Evolutionary conservation across 495 filamentous ascomycete genomes (phyloP), one percentile per base, ranked within the genome.

Genomic region (Penicillium roqueforti): DNA sequence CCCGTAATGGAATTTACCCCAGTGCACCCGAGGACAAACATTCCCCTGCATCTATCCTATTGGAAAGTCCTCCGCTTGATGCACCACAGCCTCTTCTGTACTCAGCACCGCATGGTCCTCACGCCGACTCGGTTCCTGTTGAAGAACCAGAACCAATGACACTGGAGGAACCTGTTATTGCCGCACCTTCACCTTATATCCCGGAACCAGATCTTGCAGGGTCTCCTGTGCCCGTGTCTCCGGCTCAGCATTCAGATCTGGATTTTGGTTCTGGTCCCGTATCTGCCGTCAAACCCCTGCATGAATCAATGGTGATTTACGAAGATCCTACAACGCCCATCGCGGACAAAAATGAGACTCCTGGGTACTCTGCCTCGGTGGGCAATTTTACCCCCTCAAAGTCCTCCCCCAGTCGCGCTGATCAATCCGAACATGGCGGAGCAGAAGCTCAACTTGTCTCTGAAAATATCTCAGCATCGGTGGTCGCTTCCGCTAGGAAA

Each of bases 1-100:
- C 55, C 18, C 77, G 69, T 8, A 67, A 76, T 13, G 54, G 68
- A 16, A 71, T 70, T 44, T 55, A 70, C 3, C 60, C 82, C 10
- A 79, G 77, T 54, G 79, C 83, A 4, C 83, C 82, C 53, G 83
- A 87, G 58, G 83, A 84, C 47, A 83, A 80, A 4, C 78, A 84
- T 41, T 70, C 72, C 13, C 65, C 58, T 29, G 54, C 57, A n/a
- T 55, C 57, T 26, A 22, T 63, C 18, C 49, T 62, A 28, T 43
- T 67, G 38, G 67, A 68, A 45, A 72, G 69, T 20, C 67, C 65
- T 20, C 54, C 49, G 10, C 50, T 59, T 39, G 50, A 52, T 52
- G 57, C 56, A 6, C 57, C 65, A 7, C 63, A 65, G 11, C 46
- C 43, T 19, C 40, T 40, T 28, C 18, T 51, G 40, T 40, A 38